These are phyloP conservation scores for Neurospora intermedia DNA, from an alignment of 495 filamentous ascomycete genomes.

Conservation along the genomic window DNA sequence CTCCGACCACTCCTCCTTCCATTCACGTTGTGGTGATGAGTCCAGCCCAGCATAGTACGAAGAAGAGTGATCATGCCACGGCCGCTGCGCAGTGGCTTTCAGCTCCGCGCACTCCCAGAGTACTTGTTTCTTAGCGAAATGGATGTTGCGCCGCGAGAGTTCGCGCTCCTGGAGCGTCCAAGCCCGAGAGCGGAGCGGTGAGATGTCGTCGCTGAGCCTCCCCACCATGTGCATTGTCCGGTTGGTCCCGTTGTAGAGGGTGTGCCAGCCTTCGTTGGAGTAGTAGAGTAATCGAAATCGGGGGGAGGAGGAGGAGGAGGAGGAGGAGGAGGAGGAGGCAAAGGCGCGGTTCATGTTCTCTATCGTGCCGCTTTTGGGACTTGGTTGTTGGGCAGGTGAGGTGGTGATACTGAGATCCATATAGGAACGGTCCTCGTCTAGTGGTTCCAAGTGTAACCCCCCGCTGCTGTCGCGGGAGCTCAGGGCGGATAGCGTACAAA, in stretches of 20 bases:
- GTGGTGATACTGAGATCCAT: not conserved
- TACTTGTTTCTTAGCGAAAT: not conserved
- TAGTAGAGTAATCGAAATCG: no score
- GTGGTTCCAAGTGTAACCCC: rapidly evolving
- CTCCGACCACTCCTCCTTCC: not conserved
- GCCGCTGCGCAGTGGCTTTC: not conserved
- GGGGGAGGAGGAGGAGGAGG: no score
- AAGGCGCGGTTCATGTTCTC: no score
- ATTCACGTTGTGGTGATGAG: no score
- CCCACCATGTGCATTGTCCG: no score
- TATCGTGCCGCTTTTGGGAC: no score
- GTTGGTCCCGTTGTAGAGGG: no score
- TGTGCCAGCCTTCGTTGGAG: no score
- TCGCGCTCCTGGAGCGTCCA: not conserved
- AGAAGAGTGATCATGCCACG: not conserved
- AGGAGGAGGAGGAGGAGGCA: no score
- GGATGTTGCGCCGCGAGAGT: not conserved
- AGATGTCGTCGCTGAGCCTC: not conserved
- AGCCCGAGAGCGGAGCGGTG: not conserved
- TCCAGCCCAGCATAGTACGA: no score
- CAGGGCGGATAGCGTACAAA: not conserved
- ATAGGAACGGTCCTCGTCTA: not conserved
- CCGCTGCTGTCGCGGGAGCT: not conserved
- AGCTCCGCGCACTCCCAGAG: not conserved
- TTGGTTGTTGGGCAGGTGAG: not conserved